Conservation (phyloP, 768 basidiomycete species). For the Trametes cinnabarina region DNA sequence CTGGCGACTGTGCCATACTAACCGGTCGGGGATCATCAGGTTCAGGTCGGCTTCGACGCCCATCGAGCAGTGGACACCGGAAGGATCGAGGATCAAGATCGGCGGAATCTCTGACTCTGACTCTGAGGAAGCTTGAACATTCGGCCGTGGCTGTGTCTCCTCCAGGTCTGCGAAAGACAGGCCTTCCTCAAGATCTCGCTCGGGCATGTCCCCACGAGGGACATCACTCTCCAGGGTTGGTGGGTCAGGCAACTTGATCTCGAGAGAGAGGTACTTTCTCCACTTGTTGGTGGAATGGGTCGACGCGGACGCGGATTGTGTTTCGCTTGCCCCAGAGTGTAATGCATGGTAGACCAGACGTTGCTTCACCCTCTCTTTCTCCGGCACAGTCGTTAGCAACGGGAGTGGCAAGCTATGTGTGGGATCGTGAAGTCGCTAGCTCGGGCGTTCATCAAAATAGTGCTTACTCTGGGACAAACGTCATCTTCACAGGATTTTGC, state of each 20-base stretch:
- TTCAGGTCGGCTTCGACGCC: conserved; percentile 42
- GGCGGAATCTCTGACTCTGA: neutral
- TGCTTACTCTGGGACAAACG: conserved; percentile 55
- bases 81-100: conserved; percentile 8
- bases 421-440: neutral
- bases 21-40: conserved; percentile 61
- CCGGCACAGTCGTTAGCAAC: conserved; percentile 31
- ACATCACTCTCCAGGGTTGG: neutral
- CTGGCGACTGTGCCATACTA: conserved; percentile 14
- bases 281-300: neutral
- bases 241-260: conserved; percentile 18
- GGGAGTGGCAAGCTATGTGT: conserved; percentile 39
- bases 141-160: neutral
- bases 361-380: conserved; percentile 38
- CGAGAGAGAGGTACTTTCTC: conserved; percentile 21
- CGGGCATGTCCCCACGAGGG: neutral
- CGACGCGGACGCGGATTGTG: neutral
- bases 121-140: neutral
- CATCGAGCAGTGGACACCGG: conserved; percentile 31
- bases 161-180: neutral
- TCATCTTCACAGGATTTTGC: conserved; percentile 29
- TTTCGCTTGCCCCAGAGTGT: conserved; percentile 3
- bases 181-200: conserved; percentile 5
- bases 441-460: conserved; percentile 4
- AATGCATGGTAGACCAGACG: conserved; percentile 49